phyloP scores from a whole-genome alignment of 106 monocot genomes.

The Ottelia alismoides region DNA sequence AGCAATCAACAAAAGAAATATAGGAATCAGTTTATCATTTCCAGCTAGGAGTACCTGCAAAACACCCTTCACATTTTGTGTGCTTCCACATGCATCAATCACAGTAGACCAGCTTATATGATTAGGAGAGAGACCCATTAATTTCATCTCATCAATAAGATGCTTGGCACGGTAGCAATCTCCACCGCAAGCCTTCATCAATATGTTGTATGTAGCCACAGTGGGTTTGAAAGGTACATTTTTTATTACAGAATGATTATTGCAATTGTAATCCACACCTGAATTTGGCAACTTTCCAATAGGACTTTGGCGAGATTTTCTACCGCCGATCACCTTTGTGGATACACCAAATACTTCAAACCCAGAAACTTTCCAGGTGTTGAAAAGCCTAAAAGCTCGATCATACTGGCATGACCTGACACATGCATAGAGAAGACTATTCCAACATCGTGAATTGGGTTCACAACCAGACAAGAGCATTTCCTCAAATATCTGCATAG shows the following conservation, averaged over 20 bases:
- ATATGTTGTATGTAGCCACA: constrained; percentile 73
- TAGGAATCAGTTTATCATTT: too few relatives aligned
- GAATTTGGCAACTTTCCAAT: constrained; percentile 1
- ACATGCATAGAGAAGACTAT: constrained; percentile 71
- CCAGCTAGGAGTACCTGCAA: constrained; percentile 35
- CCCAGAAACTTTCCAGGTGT: constrained; percentile 58
- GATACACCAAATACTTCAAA: constrained; percentile 20
- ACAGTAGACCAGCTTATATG: constrained; percentile 81
- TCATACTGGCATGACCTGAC: constrained; percentile 79
- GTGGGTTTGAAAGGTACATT: constrained; percentile 69
- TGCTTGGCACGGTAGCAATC: constrained; percentile 54
- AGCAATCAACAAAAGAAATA: too few relatives aligned
- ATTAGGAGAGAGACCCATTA: constrained; percentile 55
- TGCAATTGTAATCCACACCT: too few relatives aligned
- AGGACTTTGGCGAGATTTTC: constrained; percentile 1
- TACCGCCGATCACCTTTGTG: constrained; percentile 3
- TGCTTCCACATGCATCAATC: constrained; percentile 66
- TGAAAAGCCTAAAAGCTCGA: constrained; percentile 67
- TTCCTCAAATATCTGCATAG: constrained; percentile 67
- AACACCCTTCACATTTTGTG: constrained; percentile 54
- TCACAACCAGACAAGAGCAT: constrained; percentile 66
- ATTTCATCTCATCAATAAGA: constrained; percentile 80
- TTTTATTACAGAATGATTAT: too few relatives aligned
- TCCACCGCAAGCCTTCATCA: constrained; percentile 95
- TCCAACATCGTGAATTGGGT: constrained; percentile 82